phyloP scores from a whole-genome alignment of 2,329 filamentous ascomycete genomes.

The Cladosporium sp. region DNA sequence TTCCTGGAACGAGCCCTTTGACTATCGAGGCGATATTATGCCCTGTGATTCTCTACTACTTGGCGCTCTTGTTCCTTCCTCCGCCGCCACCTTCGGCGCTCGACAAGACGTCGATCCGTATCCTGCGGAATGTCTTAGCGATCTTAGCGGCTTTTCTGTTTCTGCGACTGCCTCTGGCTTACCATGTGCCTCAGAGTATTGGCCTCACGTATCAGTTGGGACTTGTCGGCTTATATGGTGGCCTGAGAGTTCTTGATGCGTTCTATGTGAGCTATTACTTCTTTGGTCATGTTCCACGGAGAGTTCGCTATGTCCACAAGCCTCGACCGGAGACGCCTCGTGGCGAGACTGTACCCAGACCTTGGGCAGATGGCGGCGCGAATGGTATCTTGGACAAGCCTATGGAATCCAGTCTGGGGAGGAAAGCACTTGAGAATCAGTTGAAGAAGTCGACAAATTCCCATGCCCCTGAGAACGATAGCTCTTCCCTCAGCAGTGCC shows the following conservation, averaged over 20 bases:
- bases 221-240: conserved; percentile 48
- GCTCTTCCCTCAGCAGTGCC: neutral
- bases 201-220: conserved; percentile 50
- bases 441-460: conserved; percentile 16
- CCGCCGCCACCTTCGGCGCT: conserved; percentile 43
- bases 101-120: conserved; percentile 34
- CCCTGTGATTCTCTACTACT: conserved; percentile 47
- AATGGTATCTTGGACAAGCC: conserved; percentile 26
- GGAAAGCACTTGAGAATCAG: conserved; percentile 19
- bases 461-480: neutral
- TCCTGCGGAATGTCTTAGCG: conserved; percentile 44
- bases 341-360: conserved; percentile 23
- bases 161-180: conserved; percentile 45
- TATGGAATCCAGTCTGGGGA: conserved; percentile 13
- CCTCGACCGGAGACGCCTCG: conserved; percentile 36
- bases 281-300: conserved; percentile 44
- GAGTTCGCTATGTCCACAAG: conserved; percentile 46
- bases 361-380: conserved; percentile 27
- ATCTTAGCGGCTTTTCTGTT: conserved; percentile 43
- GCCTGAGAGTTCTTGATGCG: conserved; percentile 45
- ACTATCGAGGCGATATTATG: conserved; percentile 43
- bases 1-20: conserved; percentile 45
- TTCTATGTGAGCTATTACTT: conserved; percentile 49
- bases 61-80: conserved; percentile 46
- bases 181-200: conserved; percentile 48